These are phyloP conservation scores for Casuarina cunninghamiana DNA, from an alignment of 306 rosid species.

Conservation along the genomic window DNA sequence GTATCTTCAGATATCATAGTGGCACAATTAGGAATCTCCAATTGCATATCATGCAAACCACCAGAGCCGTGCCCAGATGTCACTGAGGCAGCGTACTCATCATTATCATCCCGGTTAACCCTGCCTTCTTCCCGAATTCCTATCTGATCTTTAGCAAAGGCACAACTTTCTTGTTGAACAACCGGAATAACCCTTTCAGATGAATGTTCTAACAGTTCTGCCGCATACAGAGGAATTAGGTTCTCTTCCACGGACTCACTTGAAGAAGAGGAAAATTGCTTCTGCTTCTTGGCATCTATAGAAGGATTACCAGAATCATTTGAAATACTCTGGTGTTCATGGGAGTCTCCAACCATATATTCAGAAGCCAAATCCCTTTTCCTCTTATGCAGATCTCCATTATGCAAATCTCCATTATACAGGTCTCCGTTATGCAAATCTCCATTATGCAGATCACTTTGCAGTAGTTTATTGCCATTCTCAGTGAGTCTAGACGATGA, in stretches of 20 bases:
- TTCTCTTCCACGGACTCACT: conserved; percentile 33
- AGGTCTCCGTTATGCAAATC: neutral
- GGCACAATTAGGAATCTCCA: conserved; percentile 23
- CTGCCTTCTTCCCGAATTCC: conserved; percentile 25
- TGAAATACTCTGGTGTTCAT: conserved; percentile 20
- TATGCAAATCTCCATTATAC: too few species aligned
- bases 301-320: conserved; percentile 31
- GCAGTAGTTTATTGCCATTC: conserved; percentile 21
- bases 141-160: conserved; percentile 21
- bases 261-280: conserved; percentile 29
- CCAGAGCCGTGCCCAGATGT: conserved; percentile 18
- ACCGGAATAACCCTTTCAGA: conserved; percentile 19
- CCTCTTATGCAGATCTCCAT: conserved; percentile 39
- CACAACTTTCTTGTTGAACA: conserved; percentile 29
- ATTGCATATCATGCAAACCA: conserved; percentile 22
- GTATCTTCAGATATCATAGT: conserved; percentile 14
- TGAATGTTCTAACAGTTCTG: conserved; percentile 33
- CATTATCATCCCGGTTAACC: conserved; percentile 28
- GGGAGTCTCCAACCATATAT: conserved; percentile 18
- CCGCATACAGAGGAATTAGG: conserved; percentile 27
- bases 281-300: conserved; percentile 43
- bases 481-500: conserved; percentile 23
- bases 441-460: conserved; percentile 21
- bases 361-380: conserved; percentile 25
- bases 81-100: conserved; percentile 31